phyloP scores from a whole-genome alignment of 2,329 filamentous ascomycete genomes.

The Colletotrichum horii region DNA sequence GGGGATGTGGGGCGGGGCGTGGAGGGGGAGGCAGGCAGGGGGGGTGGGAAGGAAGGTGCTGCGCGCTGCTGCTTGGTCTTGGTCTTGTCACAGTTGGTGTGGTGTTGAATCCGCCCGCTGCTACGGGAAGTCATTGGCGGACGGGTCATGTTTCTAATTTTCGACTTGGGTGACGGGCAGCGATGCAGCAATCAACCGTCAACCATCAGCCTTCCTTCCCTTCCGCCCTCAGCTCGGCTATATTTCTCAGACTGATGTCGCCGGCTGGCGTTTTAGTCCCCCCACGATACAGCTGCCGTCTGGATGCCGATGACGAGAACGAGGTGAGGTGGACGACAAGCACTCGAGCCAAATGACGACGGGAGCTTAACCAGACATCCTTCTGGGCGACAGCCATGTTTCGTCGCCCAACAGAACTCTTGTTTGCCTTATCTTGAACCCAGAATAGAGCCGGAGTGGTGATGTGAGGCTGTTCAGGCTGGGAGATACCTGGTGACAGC shows the following conservation, averaged over 20 bases:
- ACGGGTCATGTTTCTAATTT: background rate
- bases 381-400: background rate
- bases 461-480: slow-evolving; percentile 1
- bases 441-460: background rate
- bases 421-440: background rate
- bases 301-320: slow-evolving; percentile 8
- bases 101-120: background rate
- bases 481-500: background rate
- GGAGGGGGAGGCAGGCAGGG: background rate
- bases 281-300: background rate
- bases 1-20: too few species aligned
- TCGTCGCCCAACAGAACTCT: background rate
- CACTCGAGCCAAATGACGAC: background rate
- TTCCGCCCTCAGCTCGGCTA: background rate
- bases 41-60: background rate
- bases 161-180: background rate
- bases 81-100: background rate
- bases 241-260: background rate
- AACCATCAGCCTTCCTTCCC: too few species aligned
- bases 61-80: background rate
- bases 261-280: background rate
- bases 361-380: background rate
- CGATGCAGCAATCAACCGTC: too few species aligned
- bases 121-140: background rate
- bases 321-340: background rate